Conservation (phyloP, 2,329 filamentous ascomycete genomes). For the Emericellopsis cladophorae region DNA sequence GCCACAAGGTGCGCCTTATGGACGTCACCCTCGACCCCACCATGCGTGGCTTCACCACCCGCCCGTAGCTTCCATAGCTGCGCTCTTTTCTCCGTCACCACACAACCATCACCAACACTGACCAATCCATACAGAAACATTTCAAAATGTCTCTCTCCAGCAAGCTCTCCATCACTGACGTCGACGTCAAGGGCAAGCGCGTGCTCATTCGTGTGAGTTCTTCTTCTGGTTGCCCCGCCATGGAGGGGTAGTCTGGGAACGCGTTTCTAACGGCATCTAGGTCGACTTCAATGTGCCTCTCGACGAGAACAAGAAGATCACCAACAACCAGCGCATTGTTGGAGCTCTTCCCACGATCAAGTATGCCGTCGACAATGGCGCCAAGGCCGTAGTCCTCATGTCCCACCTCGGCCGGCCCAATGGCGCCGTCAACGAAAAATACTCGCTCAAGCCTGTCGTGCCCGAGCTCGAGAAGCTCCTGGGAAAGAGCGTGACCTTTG, state of each 20-base stretch:
- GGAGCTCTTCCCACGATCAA: constrained; percentile 93
- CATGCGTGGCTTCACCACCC: no score
- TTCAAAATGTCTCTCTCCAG: constrained; percentile 87
- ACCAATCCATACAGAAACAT: constrained; percentile 4
- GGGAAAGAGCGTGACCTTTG: constrained; percentile 73
- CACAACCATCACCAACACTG: constrained; percentile 6
- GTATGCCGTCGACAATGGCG: constrained; percentile 79
- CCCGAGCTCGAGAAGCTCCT: constrained; percentile 86
- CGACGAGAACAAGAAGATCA: constrained; percentile 83
- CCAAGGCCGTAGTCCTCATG: constrained; percentile 92
- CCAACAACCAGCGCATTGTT: constrained; percentile 96
- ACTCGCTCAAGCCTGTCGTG: constrained; percentile 86
- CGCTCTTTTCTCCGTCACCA: constrained; percentile 6
- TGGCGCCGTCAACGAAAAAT: constrained; percentile 81
- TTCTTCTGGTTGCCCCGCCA: constrained; percentile 14
- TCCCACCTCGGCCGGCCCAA: constrained; percentile 95
- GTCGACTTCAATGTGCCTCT: constrained; percentile 99
- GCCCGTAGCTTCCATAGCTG: background rate
- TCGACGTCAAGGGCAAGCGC: constrained; percentile 96
- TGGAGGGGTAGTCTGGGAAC: constrained; percentile 1
- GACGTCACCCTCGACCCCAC: no score
- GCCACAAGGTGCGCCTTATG: no score
- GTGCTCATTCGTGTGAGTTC: constrained; percentile 85
- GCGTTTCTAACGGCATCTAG: constrained; percentile 27
- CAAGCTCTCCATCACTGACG: constrained; percentile 94